Evolutionary conservation across 345 rosid species (phyloP), one percentile per base, ranked within the genome.

Genomic region (Salix koriyanagi): DNA sequence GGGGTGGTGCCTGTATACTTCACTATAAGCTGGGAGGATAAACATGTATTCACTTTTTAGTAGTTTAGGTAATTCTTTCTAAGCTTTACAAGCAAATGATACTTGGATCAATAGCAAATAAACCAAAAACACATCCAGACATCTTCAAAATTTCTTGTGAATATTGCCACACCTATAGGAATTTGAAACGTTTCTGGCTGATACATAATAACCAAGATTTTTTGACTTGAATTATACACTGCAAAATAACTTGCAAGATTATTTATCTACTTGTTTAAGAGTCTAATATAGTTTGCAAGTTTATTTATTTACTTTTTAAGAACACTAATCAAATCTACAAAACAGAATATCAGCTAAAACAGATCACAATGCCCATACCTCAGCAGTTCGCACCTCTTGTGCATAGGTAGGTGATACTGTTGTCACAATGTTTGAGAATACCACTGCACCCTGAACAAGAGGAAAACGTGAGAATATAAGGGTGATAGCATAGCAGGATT

Each of bases 351-450:
- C 34, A 32, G 34, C 34, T 32, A 7, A 41, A 46, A 46, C 50
- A 46, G 50, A 46, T 46, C 15, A 46, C 50, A 76, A 77, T 3
- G 71, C 60, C 23, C 83, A 72, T 89, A 95, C 99, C 97, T 91
- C 98, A 65, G 97, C 81, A 64, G 94, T 93, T 77, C 89, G 88
- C 82, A 93, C 98, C 85, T 96, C 99, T 88, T 90, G 94, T 10
- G 97, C 94, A 84, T 96, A 93, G 50, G 98, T 91, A 82, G 98
- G 98, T 19, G 99, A 96, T 42, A 96, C 99, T 34, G 99, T 96
- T 75, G 99, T 96, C 79, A 96, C 99, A 36, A 91, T 89, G 83
- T 96, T 96, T 50, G 99, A 96, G 91, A 91, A 96, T 72, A 96
- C 93, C 75, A 96, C 79, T 54, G 94, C 99, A 78, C 98, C 99